These are phyloP conservation scores for Fagopyrum tataricum DNA, from an alignment of 148 eudicot genomes.

Conservation along the genomic window DNA sequence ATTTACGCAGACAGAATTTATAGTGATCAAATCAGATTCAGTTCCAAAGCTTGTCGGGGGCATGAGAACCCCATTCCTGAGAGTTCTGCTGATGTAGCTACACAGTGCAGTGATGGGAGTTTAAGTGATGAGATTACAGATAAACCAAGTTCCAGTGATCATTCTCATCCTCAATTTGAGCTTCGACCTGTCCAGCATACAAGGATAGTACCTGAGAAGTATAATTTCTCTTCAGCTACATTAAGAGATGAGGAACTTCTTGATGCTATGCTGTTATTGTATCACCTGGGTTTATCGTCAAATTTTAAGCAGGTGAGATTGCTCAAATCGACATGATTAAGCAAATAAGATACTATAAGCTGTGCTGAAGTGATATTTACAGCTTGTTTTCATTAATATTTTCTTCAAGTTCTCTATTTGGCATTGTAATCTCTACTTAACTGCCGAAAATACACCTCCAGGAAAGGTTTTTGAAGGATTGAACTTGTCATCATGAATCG, in stretches of 20 bases:
- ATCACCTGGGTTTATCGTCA: constrained; percentile 88
- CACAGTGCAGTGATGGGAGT: constrained; percentile 69
- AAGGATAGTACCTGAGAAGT: constrained; percentile 47
- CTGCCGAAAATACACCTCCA: too few species aligned
- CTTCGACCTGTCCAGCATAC: constrained; percentile 58
- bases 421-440: too few species aligned
- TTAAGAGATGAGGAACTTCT: constrained; percentile 90
- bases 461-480: too few species aligned
- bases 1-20: constrained; percentile 46
- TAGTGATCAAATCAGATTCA: constrained; percentile 45
- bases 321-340: background rate
- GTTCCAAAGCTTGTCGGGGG: constrained; percentile 59
- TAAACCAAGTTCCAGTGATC: constrained; percentile 89
- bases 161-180: constrained; percentile 60
- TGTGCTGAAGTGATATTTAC: too few species aligned
- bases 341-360: background rate
- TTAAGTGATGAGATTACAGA: constrained; percentile 83
- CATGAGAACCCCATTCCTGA: constrained; percentile 61
- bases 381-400: too few species aligned
- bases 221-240: constrained; percentile 52
- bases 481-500: too few species aligned
- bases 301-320: constrained; percentile 73
- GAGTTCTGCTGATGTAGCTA: constrained; percentile 73
- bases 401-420: too few species aligned
- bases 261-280: constrained; percentile 78